Base-by-base conservation (phyloP, 2,329 filamentous ascomycete species). In the Phialophora expanda region DNA sequence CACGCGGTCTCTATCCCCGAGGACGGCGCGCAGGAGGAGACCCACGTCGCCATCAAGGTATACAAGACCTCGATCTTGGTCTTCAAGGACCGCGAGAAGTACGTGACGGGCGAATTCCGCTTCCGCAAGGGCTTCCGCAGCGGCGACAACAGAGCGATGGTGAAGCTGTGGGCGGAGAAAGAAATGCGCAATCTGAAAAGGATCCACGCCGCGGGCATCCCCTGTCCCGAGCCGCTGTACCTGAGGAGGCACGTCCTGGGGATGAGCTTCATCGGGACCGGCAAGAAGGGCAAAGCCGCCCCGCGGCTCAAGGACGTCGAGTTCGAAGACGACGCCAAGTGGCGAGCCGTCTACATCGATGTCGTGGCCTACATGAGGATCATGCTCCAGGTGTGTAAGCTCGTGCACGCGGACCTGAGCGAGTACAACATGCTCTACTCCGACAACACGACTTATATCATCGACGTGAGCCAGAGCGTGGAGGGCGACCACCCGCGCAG, bases 61-160 rank as follows among this genome's bases (percentile, higher is more conserved):
- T 99, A 99, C 87, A 99, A 99, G 85, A 99, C 95, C 7, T 91
- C 91, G 62, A 99, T 99, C 70, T 82, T 99, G 34, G 93, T 96
- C 26, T 99, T 99, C 87, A 98, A 98, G 81, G 95, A 99, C 79
- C 87, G 95, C 65, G 93, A 97, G 79, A 90, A 93, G 74, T 99
- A 99, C 78, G 95, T 99, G 69, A 90, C 90, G 0, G 95, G 95
- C 71, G 95, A 99, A 79, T 93, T 93, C 79, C 86, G 95, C 26
- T 99, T 99, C 83, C 87, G 92, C 72, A 85, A 88, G 68, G 94
- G 94, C 57, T 95, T 94, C 76, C 95, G 94, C 80, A 98, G 97
- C 83, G 90, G 90, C 71, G 96, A 93, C 80, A 97, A 93, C 81
- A 87, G 93, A 56, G 93, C 94, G 72, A 98, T 98, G 94, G 94